A percentile compares a stretch with the other conserved stretches of the same genome.
Evolutionary conservation across 208 protist species (phyloP).

Genomic region (Vickermania spadyakhi): DNA sequence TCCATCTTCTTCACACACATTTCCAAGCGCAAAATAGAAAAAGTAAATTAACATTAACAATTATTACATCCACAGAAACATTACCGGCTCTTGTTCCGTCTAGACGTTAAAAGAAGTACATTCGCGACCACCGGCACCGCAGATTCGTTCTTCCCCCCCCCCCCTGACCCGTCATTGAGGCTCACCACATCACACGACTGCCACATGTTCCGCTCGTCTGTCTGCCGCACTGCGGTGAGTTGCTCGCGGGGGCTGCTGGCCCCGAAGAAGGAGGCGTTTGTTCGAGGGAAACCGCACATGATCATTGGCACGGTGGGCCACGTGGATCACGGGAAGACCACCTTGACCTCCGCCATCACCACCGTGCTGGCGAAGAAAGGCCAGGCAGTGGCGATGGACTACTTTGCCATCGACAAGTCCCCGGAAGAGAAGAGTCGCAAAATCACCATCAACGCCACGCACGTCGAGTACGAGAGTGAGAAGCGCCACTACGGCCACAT

Average conservation of each 20-base stretch:
- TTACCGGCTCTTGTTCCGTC: too few relatives aligned
- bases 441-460: constrained; percentile 98
- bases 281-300: constrained; percentile 94
- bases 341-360: constrained; percentile 97
- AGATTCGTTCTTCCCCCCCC: not conserved
- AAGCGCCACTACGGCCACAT: constrained; percentile 99
- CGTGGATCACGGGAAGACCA: constrained; percentile 99
- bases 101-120: too few relatives aligned
- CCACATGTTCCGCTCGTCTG: constrained; percentile 29
- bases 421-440: constrained; percentile 98
- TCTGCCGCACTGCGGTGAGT: constrained; percentile 22
- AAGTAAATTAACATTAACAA: too few relatives aligned
- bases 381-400: constrained; percentile 81
- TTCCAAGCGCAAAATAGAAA: too few relatives aligned
- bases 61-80: too few relatives aligned
- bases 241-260: constrained; percentile 14
- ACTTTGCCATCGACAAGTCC: constrained; percentile 98
- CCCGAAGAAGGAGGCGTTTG: constrained; percentile 73
- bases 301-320: constrained; percentile 99
- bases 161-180: not conserved
- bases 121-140: too few relatives aligned
- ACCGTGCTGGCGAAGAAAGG: constrained; percentile 88
- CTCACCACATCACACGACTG: not conserved
- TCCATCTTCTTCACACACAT: too few relatives aligned
- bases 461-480: constrained; percentile 98